Percentiles rank a stretch among this genome's conserved stretches.
phyloP scores from a whole-genome alignment of 2,329 filamentous ascomycete genomes.

The Phoma sp. region DNA sequence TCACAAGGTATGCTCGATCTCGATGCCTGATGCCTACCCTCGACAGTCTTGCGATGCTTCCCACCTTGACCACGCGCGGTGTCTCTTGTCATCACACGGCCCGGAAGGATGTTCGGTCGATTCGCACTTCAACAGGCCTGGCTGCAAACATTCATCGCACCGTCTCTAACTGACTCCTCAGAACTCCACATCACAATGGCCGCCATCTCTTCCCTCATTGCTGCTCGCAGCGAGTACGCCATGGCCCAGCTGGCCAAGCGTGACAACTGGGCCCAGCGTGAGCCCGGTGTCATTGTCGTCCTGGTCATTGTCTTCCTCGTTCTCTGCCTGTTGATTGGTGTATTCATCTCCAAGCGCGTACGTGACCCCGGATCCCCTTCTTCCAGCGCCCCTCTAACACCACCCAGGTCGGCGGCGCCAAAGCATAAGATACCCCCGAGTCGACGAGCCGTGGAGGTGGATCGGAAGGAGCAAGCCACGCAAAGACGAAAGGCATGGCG shows the following conservation, averaged over 20 bases:
- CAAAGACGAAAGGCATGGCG: conserved; percentile 10
- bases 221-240: conserved; percentile 46
- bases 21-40: background rate
- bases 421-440: conserved; percentile 18
- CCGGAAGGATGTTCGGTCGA: conserved; percentile 12
- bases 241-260: conserved; percentile 58
- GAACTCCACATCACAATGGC: conserved; percentile 45
- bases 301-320: conserved; percentile 67
- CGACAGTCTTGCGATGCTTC: too few species aligned
- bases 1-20: conserved; percentile 43
- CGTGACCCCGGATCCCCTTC: background rate
- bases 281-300: conserved; percentile 68
- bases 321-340: conserved; percentile 55
- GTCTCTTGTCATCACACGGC: too few species aligned
- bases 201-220: conserved; percentile 46
- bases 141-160: background rate
- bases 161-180: conserved; percentile 24
- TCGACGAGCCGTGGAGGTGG: conserved; percentile 11
- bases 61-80: conserved; percentile 10
- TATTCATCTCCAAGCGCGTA: conserved; percentile 59
- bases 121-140: conserved; percentile 6
- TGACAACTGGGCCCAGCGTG: conserved; percentile 62
- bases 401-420: conserved; percentile 5
- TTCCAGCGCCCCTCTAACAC: background rate
- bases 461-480: conserved; percentile 15